Evolutionary conservation across 805 yeast species (phyloP).

Genomic region (Kazachstania kunashirensis): DNA sequence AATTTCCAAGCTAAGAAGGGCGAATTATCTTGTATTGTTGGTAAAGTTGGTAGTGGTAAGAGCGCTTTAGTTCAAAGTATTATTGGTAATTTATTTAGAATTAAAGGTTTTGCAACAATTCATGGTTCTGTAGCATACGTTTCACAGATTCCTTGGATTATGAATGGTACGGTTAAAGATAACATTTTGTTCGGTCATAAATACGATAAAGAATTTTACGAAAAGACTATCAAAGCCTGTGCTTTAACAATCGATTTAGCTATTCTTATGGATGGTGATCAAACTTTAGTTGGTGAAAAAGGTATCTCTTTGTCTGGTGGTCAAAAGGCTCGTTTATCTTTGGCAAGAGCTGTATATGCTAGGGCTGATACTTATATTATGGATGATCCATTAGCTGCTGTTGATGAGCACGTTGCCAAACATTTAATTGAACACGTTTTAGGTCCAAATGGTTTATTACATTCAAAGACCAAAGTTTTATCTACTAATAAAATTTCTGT

Average conservation of each 20-base stretch:
- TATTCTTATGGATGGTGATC: slow-evolving; percentile 79
- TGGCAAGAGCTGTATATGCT: slow-evolving; percentile 93
- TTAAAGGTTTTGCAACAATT: slow-evolving; percentile 59
- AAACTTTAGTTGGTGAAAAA: slow-evolving; percentile 91
- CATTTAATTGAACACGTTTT: slow-evolving; percentile 76
- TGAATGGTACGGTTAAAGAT: slow-evolving; percentile 88
- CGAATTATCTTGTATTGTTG: slow-evolving; percentile 75
- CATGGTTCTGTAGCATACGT: slow-evolving; percentile 82
- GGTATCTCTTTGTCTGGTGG: slow-evolving; percentile 97
- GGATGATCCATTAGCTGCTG: slow-evolving; percentile 93
- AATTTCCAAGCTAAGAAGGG: slow-evolving; percentile 61
- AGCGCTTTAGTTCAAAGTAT: slow-evolving; percentile 72
- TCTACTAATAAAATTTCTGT: slow-evolving; percentile 86
- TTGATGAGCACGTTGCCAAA: slow-evolving; percentile 92
- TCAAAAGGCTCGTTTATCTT: slow-evolving; percentile 88
- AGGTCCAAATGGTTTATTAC: slow-evolving; percentile 70
- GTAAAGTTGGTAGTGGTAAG: slow-evolving; percentile 86
- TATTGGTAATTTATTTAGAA: slow-evolving; percentile 72
- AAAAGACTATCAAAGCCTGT: slow-evolving; percentile 76
- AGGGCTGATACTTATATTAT: slow-evolving; percentile 84
- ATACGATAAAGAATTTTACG: slow-evolving; percentile 73
- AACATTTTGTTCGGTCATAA: slow-evolving; percentile 85
- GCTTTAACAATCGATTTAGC: slow-evolving; percentile 72
- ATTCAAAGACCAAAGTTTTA: slow-evolving; percentile 62
- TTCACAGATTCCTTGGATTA: slow-evolving; percentile 93